Evolutionary conservation across 192 early-diverging fungal species (phyloP).

Genomic region (Podila epigama): DNA sequence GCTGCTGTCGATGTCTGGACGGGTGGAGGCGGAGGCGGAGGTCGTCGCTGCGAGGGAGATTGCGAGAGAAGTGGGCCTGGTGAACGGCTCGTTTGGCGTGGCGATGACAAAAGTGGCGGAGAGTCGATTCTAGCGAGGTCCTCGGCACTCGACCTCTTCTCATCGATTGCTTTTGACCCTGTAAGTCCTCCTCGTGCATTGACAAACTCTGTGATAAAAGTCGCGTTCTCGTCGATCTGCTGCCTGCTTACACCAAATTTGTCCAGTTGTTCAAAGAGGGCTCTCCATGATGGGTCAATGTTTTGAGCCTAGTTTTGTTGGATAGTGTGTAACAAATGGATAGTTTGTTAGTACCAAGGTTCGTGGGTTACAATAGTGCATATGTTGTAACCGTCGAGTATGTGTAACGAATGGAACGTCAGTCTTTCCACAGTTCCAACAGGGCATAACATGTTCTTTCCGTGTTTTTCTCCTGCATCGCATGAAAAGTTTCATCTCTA

Average conservation of each 20-base stretch:
- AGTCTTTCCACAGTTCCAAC: too few species aligned
- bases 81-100: not conserved
- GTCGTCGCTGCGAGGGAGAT: constrained; percentile 6
- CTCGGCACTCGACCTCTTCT: not conserved
- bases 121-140: constrained; percentile 36
- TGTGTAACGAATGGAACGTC: not conserved
- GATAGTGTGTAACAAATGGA: not conserved
- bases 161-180: not conserved
- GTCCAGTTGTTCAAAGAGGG: constrained; percentile 71
- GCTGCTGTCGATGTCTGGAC: constrained; percentile 4
- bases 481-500: too few species aligned
- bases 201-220: constrained; percentile 76
- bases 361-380: not conserved
- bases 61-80: not conserved
- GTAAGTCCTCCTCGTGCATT: constrained; percentile 65
- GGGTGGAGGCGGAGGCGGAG: constrained; percentile 50
- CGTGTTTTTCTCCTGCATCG: not conserved
- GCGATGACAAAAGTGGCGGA: too few species aligned
- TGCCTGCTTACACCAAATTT: constrained; percentile 68
- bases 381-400: not conserved
- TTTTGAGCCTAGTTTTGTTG: constrained; percentile 60
- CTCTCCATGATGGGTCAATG: constrained; percentile 73
- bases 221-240: constrained; percentile 60
- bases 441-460: too few species aligned
- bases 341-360: not conserved